A percentile compares a stretch with the other conserved stretches of the same genome.
These are phyloP conservation scores for Fusarium solani-melongenae DNA, from an alignment of 2,329 filamentous ascomycete genomes.

Conservation along the genomic window DNA sequence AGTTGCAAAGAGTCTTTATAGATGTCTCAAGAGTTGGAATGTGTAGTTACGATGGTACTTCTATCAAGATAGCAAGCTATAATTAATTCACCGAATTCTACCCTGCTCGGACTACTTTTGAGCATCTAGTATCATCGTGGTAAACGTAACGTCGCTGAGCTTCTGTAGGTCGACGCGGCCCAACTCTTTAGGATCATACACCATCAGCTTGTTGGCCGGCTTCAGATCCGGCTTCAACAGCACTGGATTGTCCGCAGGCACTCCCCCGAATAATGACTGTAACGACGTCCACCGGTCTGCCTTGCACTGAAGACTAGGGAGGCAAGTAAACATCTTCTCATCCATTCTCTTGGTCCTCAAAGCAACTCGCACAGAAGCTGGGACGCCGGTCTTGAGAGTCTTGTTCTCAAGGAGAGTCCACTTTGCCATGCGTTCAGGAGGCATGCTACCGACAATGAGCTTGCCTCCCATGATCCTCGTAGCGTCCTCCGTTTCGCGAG, in stretches of 20 bases:
- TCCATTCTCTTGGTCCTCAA: not conserved
- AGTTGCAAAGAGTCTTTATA: not conserved
- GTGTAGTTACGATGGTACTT: no score
- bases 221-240: not conserved
- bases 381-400: conserved; percentile 5
- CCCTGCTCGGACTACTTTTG: not conserved
- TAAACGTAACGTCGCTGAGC: conserved; percentile 3
- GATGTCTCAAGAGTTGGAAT: not conserved
- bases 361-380: conserved; percentile 1
- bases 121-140: not conserved
- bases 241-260: not conserved
- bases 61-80: no score
- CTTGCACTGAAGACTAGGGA: not conserved
- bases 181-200: not conserved
- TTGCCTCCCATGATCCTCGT: not conserved
- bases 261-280: not conserved
- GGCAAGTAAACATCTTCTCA: not conserved
- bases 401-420: conserved; percentile 24
- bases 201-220: not conserved
- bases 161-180: conserved; percentile 2
- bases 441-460: conserved; percentile 1
- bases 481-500: conserved; percentile 3
- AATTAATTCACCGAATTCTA: not conserved
- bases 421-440: not conserved
- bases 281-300: not conserved